Conservation (phyloP, 441 rosid species). For the Adansonia gregorii region DNA sequence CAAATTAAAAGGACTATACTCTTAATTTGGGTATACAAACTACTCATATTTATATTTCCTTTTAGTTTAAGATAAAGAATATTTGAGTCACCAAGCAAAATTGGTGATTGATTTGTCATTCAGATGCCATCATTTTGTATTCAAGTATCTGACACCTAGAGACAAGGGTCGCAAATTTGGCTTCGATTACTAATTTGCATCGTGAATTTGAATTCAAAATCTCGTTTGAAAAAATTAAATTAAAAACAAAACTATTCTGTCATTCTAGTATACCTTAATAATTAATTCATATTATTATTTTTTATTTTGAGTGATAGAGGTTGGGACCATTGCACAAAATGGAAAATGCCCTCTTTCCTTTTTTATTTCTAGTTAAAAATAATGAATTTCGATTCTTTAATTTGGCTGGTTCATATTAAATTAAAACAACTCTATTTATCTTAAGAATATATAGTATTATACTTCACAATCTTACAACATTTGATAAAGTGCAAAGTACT, state of each 20-base stretch:
- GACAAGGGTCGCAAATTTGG: not conserved
- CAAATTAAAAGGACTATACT: no score
- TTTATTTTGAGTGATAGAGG: not conserved
- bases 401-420: constrained; percentile 1
- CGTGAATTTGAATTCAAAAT: no score
- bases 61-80: not conserved
- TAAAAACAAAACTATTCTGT: not conserved
- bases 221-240: no score
- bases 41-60: not conserved
- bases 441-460: no score
- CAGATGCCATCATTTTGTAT: not conserved
- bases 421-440: not conserved
- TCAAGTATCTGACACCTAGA: not conserved
- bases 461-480: not conserved
- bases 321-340: not conserved
- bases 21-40: not conserved
- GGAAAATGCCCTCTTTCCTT: not conserved
- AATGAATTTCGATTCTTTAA: not conserved
- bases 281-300: not conserved
- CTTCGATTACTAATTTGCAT: not conserved
- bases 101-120: not conserved
- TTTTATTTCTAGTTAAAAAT: not conserved
- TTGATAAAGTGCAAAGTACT: not conserved
- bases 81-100: not conserved
- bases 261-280: not conserved